Conservation (phyloP, 768 basidiomycete species). For the Tylopilus cervinicoccineus region DNA sequence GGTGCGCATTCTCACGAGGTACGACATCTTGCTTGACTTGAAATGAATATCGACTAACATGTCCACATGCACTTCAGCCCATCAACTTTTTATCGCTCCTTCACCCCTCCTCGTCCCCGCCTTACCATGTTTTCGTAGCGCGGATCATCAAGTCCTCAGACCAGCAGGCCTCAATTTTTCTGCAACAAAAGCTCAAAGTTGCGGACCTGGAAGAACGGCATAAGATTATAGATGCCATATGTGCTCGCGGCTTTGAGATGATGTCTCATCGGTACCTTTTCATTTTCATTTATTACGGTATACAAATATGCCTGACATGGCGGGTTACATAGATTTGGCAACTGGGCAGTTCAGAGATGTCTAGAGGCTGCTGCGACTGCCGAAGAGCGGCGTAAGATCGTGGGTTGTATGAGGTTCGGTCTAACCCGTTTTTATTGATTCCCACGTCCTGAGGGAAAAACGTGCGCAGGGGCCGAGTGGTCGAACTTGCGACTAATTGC, state of each 20-base stretch:
- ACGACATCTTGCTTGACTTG: conserved; percentile 16
- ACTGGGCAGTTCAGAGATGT: conserved; percentile 89
- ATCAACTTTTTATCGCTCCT: conserved; percentile 86
- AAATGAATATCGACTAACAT: conserved; percentile 10
- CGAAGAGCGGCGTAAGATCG: conserved; percentile 78
- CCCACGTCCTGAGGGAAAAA: conserved; percentile 4
- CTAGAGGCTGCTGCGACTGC: conserved; percentile 72
- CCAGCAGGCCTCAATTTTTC: conserved; percentile 86
- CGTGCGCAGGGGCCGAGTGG: conserved; percentile 63
- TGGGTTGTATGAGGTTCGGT: conserved; percentile 76
- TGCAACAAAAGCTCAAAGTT: conserved; percentile 88
- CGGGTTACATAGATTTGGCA: conserved; percentile 62
- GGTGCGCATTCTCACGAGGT: conserved; percentile 50
- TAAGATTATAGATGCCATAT: conserved; percentile 86
- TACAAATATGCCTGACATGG: conserved; percentile 2
- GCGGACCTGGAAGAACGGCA: conserved; percentile 72
- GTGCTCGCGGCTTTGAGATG: conserved; percentile 83
- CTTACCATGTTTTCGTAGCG: conserved; percentile 75
- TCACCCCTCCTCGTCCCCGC: conserved; percentile 81
- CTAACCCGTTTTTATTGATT: conserved; percentile 2
- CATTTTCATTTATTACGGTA: neutral
- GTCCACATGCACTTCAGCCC: conserved; percentile 46
- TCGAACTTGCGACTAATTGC: conserved; percentile 84
- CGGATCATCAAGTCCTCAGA: conserved; percentile 89
- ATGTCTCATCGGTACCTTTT: conserved; percentile 73